Conservation (phyloP, 148 eudicot species). For the Drosera capensis region DNA sequence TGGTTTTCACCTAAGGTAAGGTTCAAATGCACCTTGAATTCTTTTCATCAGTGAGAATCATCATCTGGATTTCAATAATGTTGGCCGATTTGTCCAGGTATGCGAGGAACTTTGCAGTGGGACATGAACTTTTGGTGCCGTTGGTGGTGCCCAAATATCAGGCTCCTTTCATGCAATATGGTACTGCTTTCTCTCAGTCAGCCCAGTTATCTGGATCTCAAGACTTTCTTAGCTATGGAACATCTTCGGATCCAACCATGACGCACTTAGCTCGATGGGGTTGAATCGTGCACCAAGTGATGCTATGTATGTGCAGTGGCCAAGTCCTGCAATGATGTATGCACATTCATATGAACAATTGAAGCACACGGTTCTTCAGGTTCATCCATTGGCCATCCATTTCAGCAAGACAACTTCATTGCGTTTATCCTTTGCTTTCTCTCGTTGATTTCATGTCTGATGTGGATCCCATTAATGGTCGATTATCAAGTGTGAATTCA, state of each 20-base stretch:
- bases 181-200: constrained; percentile 40
- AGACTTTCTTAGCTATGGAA: constrained; percentile 36
- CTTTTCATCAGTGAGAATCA: background rate
- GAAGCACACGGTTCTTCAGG: constrained; percentile 76
- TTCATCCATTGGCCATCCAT: constrained; percentile 7
- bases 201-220: constrained; percentile 49
- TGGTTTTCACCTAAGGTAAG: background rate
- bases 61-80: too few species aligned
- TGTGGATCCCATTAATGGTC: too few species aligned
- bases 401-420: background rate
- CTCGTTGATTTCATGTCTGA: too few species aligned
- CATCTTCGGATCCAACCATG: constrained; percentile 32
- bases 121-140: too few species aligned
- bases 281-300: constrained; percentile 53
- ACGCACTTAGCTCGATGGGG: constrained; percentile 44
- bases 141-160: constrained; percentile 62
- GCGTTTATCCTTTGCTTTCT: too few species aligned
- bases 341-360: constrained; percentile 77
- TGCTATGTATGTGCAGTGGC: constrained; percentile 78
- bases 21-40: background rate
- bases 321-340: constrained; percentile 83
- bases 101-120: constrained; percentile 37
- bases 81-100: constrained; percentile 34
- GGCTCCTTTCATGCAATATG: constrained; percentile 65
- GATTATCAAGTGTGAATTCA: too few species aligned